Percentiles rank a stretch among this genome's conserved stretches.
Conservation (phyloP, 805 yeast species). For the Starmerella riodocensis region DNA sequence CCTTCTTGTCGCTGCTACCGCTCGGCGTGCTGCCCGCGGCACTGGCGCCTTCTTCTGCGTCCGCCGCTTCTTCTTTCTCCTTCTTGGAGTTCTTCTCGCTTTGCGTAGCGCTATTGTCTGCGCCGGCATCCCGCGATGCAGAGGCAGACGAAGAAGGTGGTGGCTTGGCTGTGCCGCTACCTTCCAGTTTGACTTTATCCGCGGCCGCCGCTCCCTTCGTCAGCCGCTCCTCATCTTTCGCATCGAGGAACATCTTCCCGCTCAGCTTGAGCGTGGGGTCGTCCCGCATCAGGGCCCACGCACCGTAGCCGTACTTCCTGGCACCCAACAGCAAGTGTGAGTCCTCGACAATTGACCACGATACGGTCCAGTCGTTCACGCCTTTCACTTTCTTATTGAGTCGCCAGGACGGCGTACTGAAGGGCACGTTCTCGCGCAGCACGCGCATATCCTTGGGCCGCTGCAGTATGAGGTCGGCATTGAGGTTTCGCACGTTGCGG, state of each 20-base stretch:
- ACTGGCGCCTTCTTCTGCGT: slow-evolving; percentile 1
- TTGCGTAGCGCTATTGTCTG: background rate
- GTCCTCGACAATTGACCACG: slow-evolving; percentile 75
- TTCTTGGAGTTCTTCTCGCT: slow-evolving; percentile 9
- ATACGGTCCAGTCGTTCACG: slow-evolving; percentile 83
- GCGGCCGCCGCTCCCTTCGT: slow-evolving; percentile 11
- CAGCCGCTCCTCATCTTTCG: slow-evolving; percentile 20
- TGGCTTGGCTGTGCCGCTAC: background rate
- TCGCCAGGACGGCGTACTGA: slow-evolving; percentile 46
- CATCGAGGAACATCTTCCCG: slow-evolving; percentile 58
- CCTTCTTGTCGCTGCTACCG: slow-evolving; percentile 8
- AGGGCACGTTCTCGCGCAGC: slow-evolving; percentile 40
- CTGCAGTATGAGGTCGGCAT: slow-evolving; percentile 73
- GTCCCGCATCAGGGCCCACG: slow-evolving; percentile 89
- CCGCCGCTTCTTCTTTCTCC: slow-evolving; percentile 1
- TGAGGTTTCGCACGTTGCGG: slow-evolving; percentile 72
- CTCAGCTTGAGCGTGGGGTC: slow-evolving; percentile 83
- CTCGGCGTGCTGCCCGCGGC: background rate
- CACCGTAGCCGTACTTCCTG: slow-evolving; percentile 85
- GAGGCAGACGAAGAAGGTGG: background rate
- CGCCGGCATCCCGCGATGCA: background rate
- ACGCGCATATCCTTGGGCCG: slow-evolving; percentile 77
- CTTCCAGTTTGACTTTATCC: background rate
- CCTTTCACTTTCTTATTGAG: slow-evolving; percentile 56
- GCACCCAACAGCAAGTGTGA: slow-evolving; percentile 79